A percentile compares a stretch with the other conserved stretches of the same genome.
Evolutionary conservation across 305 asterid species (phyloP).

Genomic region (Striga hermonthica): DNA sequence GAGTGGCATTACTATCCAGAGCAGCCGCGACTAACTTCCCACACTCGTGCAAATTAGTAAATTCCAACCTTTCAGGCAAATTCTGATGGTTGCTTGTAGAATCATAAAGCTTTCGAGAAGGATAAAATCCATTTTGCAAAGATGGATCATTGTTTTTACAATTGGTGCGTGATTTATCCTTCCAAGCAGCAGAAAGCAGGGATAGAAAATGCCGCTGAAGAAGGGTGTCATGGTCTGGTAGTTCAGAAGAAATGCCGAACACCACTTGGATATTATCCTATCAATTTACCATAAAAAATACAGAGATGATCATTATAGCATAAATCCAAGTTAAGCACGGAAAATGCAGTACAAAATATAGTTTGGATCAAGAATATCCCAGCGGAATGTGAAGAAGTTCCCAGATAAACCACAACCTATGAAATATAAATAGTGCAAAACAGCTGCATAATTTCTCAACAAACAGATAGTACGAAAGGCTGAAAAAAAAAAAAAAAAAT

Average conservation of each 20-base stretch:
- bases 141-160: conserved; percentile 33
- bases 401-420: conserved; percentile 17
- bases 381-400: conserved; percentile 6
- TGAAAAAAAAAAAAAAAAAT: not conserved
- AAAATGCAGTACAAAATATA: conserved; percentile 2
- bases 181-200: conserved; percentile 73
- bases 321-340: conserved; percentile 9
- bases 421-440: not conserved
- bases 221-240: conserved; percentile 72
- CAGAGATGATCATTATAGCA: conserved; percentile 13
- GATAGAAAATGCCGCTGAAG: conserved; percentile 78
- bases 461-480: not conserved
- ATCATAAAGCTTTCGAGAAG: conserved; percentile 38
- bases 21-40: conserved; percentile 75
- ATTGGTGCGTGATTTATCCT: conserved; percentile 39
- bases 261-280: conserved; percentile 53
- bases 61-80: conserved; percentile 42
- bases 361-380: not conserved
- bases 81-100: conserved; percentile 34
- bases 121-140: conserved; percentile 48
- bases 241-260: conserved; percentile 65
- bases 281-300: conserved; percentile 10
- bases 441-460: not conserved
- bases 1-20: conserved; percentile 39
- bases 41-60: conserved; percentile 58